Base-by-base conservation (phyloP, 2,329 filamentous ascomycete genomes). In the Aspergillus luchuensis region DNA sequence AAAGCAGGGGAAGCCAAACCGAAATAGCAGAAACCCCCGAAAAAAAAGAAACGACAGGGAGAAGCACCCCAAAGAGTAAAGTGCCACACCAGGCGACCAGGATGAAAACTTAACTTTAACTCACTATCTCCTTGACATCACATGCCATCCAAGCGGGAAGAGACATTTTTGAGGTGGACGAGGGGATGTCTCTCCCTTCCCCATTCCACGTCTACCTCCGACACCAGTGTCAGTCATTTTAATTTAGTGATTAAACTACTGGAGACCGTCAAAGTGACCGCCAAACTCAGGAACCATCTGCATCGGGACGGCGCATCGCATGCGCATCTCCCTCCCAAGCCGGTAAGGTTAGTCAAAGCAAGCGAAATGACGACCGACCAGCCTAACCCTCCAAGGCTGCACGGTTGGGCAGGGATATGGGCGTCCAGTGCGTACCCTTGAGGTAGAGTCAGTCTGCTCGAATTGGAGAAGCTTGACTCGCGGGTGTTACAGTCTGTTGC, bases 321-420 rank as follows among this genome's bases (percentile, higher is more conserved):
- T 55, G 10, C 23, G 52, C 41, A 28, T 45, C n/a, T 15, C 15
- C 25, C 38, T 8, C 38, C 38, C 52, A 55, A 28, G 23, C 39
- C 23, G 38, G 21, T 25, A 36, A 21, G 28, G 23, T 21, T n/a
- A 55, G 17, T 30, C 33, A 36, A 45, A 45, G 39, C 53, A 47
- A 56, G 39, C 39, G 39, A 56, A 56, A 56, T 56, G 39, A 56
- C 15, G 53, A 56, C 10, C 53, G 25, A 55, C 52, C 23, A 23
- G 17, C 17, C 53, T 25, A 56, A 19, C 39, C 53, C 11, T 17
- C 51, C 28, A 28, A 10, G 52, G n/a, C 38, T 56, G 53, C 52
- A 30, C 51, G 41, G 41, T 55, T 19, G 52, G 47, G 7, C 15
- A 45, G n/a, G 52, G 52, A 23, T 39, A 55, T 55, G 52, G 3